Percentiles rank a stretch among this genome's conserved stretches.
These are phyloP conservation scores for Rhazya stricta DNA, from an alignment of 257 asterid species.

Conservation along the genomic window DNA sequence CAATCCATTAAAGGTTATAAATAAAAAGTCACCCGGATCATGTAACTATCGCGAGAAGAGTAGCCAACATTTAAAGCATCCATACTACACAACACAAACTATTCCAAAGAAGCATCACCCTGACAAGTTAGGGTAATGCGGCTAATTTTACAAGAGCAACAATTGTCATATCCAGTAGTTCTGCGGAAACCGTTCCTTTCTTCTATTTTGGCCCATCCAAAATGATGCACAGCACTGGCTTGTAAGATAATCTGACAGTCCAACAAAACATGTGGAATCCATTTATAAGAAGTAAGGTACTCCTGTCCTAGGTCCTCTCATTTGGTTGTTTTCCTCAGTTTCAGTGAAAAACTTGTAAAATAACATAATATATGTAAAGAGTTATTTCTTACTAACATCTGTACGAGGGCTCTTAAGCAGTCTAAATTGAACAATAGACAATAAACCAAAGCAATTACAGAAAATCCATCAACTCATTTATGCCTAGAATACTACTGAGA, in stretches of 20 bases:
- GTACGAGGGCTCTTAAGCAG: not conserved
- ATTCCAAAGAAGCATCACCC: slow-evolving; percentile 30
- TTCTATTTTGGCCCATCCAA: slow-evolving; percentile 9
- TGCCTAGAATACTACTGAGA: not conserved
- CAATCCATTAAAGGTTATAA: not conserved
- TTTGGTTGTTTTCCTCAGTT: slow-evolving; percentile 97
- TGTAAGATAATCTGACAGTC: slow-evolving; percentile 13
- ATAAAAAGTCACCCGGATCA: not conserved
- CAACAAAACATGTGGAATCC: slow-evolving; percentile 11
- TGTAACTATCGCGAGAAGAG: not conserved
- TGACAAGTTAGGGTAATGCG: slow-evolving; percentile 12
- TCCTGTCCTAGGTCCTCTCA: slow-evolving; percentile 99
- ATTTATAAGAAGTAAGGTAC: slow-evolving; percentile 84
- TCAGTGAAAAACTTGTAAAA: slow-evolving; percentile 79
- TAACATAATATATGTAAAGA: not conserved
- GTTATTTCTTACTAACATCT: not conserved
- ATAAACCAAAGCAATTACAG: not conserved
- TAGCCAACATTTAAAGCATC: slow-evolving; percentile 6
- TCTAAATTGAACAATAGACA: not conserved
- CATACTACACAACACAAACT: slow-evolving; percentile 36
- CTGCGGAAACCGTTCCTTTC: slow-evolving; percentile 1
- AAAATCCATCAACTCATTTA: not conserved
- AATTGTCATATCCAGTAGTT: slow-evolving; percentile 15
- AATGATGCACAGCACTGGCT: slow-evolving; percentile 3
- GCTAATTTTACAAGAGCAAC: slow-evolving; percentile 16